A percentile compares a stretch with the other conserved stretches of the same genome.
Conservation (phyloP, 1,284 basidiomycete genomes). For the Ustilago bromivora region DNA sequence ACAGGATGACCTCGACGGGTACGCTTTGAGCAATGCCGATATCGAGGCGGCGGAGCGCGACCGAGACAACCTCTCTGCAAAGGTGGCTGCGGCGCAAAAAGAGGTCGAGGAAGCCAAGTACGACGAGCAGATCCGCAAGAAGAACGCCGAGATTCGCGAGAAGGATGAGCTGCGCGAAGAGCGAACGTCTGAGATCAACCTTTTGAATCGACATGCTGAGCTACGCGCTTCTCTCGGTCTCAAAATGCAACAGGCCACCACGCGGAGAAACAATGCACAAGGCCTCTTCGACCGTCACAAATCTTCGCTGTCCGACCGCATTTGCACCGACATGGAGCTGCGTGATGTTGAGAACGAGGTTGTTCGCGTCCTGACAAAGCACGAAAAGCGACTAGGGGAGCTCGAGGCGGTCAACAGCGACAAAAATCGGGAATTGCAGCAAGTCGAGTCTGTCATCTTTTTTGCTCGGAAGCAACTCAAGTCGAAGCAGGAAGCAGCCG, state of each 20-base stretch:
- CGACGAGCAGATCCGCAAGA: slow-evolving; percentile 78
- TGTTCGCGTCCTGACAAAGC: slow-evolving; percentile 72
- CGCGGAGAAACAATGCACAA: slow-evolving; percentile 31
- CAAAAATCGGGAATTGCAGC: slow-evolving; percentile 50
- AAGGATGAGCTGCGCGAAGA: slow-evolving; percentile 81
- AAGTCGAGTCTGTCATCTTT: slow-evolving; percentile 55
- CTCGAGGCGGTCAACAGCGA: slow-evolving; percentile 44
- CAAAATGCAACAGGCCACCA: slow-evolving; percentile 71
- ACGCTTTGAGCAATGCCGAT: slow-evolving; percentile 40
- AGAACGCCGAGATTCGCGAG: slow-evolving; percentile 74
- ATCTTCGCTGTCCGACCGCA: slow-evolving; percentile 76
- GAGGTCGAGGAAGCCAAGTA: slow-evolving; percentile 72
- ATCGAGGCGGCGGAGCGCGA: slow-evolving; percentile 47
- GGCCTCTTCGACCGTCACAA: slow-evolving; percentile 71
- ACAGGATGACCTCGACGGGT: slow-evolving; percentile 56
- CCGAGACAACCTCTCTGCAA: slow-evolving; percentile 34
- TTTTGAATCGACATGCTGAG: slow-evolving; percentile 84
- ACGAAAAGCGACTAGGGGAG: slow-evolving; percentile 48
- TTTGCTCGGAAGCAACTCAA: slow-evolving; percentile 73
- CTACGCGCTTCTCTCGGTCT: slow-evolving; percentile 83
- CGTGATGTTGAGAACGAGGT: slow-evolving; percentile 81
- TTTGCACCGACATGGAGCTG: slow-evolving; percentile 75
- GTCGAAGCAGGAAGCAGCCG: slow-evolving; percentile 72
- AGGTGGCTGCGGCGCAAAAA: slow-evolving; percentile 39
- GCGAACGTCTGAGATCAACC: slow-evolving; percentile 79